Base-by-base conservation (phyloP, 1,139 yeast species). In the Hansenula sp. region DNA sequence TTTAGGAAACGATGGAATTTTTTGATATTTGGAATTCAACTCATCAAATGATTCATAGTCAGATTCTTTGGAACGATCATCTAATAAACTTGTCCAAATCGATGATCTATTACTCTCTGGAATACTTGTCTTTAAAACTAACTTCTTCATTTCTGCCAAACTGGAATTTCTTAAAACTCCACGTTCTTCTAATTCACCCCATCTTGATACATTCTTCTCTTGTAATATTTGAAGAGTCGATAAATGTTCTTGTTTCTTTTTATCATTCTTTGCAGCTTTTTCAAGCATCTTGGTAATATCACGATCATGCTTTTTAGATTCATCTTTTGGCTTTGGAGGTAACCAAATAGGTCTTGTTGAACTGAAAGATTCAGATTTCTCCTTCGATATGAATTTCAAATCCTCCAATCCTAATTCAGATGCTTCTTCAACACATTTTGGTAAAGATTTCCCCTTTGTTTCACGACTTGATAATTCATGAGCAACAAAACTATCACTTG, bases 291-390 rank as follows among this genome's bases (percentile, higher is more conserved):
- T 60, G 43, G 77, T 74, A 38, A 76, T 79, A 57, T 81, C 84
- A 38, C 64, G 63, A 45, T 79, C 72, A 58, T 84, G 93, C 49
- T 74, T 76, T 41, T 63, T 55, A 35, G 74, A 76, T 53, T 85
- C 93, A 21, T 65, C 63, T 3, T 64, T 54, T 18, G 77, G 63
- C 59, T 84, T 85, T 24, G 91, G 90, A 2, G 93, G 93, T 38
- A 84, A 63, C 73, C 84, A 80, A 1, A 76, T 66, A 5, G 88
- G 91, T 45, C 93, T 68, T 2, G 91, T 81, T 31, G 72, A 67
- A 1, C 81, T 65, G 29, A 73, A 51, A 43, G 70, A 63, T 21
- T 66, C 60, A 17, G 60, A 56, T 43, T 67, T 66, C 44, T 63
- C 67, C 42, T 54, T 49, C 0, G 81, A 76, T 2, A 76, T 68